Evolutionary conservation across 2,329 filamentous ascomycete genomes (phyloP).

Genomic region (Colletotrichum sp.): DNA sequence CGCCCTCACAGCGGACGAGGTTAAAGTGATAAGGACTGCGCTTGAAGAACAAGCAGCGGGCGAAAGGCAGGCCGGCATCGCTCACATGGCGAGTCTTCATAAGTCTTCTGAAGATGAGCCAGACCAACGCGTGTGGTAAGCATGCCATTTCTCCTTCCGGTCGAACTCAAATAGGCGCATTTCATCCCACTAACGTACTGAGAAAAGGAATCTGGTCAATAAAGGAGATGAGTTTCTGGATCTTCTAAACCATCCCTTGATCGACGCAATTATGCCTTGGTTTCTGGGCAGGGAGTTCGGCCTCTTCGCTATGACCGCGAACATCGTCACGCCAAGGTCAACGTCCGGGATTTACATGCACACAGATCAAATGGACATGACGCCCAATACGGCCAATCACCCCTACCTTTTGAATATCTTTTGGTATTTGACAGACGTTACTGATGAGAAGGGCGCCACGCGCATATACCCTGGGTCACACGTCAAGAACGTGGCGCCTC

Average conservation of each 20-base stretch:
- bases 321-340: background rate
- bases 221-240: background rate
- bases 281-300: background rate
- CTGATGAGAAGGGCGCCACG: background rate
- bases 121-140: background rate
- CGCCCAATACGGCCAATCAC: background rate
- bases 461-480: background rate
- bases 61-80: background rate
- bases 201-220: background rate
- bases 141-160: background rate
- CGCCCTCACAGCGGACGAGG: background rate
- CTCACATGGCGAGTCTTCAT: background rate
- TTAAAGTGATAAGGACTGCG: background rate
- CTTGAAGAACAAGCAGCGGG: background rate
- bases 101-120: background rate
- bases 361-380: background rate
- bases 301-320: background rate
- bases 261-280: background rate
- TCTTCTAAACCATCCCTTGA: background rate
- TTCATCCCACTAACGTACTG: background rate
- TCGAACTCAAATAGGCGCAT: background rate
- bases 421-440: background rate
- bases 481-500: background rate
- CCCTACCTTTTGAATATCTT: background rate
- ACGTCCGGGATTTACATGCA: conserved; percentile 6